Base-by-base conservation (phyloP, 257 asterid species). In the Solanum verrucosum region DNA sequence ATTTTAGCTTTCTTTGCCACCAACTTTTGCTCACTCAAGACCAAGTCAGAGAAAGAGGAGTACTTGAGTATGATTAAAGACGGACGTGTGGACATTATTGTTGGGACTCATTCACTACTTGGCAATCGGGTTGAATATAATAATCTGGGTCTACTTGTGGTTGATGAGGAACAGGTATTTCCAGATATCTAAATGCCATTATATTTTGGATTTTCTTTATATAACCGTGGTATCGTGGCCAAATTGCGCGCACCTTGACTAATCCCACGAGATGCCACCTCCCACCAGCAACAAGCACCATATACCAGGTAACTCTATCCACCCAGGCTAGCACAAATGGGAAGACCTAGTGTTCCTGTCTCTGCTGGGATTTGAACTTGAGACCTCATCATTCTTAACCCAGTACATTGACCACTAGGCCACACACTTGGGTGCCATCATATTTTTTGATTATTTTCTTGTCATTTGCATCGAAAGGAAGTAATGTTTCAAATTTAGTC, bases 131-230 rank as follows among this genome's bases (percentile, higher is more conserved):
- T 96, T 87, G 99, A 93, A 60, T 96, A 96, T 86, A 94, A 85
- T 90, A 96, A 95, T 88, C 94, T 96, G 4, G 98, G 98, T 90
- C 93, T 96, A 88, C 99, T 96, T 89, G 99, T 96, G 91, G 98
- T 96, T 89, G 99, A 96, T 89, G 99, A 96, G 93, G 99, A 96
- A 88, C 99, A 96, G 99, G 99, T 96, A 87, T 88, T 89, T 59
- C 87, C 87, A 77, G 86, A 87, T 87, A 89, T 78, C 90, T 88
- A 79, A 91, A 84, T 85, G 68, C 87, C 88, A 87, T 83, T 81
- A n/a, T 84, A 68, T 88, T 42, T 31, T 6, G 18, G 60, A 84
- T 72, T 34, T 34, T 85, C 88, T 86, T 16, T 33, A 15, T 13
- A 33, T 34, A 72, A 33, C 10, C 2, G 14, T 72, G 79, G 79